A percentile compares a stretch with the other conserved stretches of the same genome.
Evolutionary conservation across 1,139 yeast genomes (phyloP).

Genomic region (Candida pseudocylindracea): DNA sequence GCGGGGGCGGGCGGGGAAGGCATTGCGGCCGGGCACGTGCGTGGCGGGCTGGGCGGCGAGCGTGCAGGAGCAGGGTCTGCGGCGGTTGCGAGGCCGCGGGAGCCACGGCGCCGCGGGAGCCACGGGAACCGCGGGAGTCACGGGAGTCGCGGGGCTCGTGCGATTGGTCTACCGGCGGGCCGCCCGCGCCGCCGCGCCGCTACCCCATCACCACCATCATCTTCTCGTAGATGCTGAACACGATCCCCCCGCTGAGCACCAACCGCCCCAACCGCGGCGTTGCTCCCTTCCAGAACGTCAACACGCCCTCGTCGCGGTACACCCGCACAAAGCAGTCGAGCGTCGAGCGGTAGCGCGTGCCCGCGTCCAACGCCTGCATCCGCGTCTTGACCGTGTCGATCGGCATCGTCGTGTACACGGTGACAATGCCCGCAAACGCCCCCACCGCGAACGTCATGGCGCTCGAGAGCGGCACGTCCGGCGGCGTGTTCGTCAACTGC

Average conservation of each 20-base stretch:
- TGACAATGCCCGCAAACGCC: constrained; percentile 78
- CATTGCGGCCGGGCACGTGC: too few relatives aligned
- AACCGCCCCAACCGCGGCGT: constrained; percentile 89
- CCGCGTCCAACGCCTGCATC: constrained; percentile 86
- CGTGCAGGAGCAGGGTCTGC: too few relatives aligned
- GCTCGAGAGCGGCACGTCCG: constrained; percentile 57
- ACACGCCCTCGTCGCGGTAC: constrained; percentile 73
- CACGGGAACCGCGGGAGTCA: too few relatives aligned
- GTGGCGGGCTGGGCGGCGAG: too few relatives aligned
- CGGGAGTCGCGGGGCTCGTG: too few relatives aligned
- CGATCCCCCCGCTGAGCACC: constrained; percentile 87
- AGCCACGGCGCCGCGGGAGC: too few relatives aligned
- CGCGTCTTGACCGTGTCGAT: constrained; percentile 93
- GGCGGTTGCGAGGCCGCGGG: too few relatives aligned
- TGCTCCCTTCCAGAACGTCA: constrained; percentile 95
- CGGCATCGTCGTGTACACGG: constrained; percentile 96
- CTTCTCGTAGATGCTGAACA: constrained; percentile 84
- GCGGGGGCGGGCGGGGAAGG: too few relatives aligned
- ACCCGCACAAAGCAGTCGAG: constrained; percentile 62
- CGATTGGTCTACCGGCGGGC: too few relatives aligned
- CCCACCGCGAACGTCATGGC: constrained; percentile 76
- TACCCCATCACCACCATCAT: constrained; percentile 28
- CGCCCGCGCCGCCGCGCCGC: too few relatives aligned
- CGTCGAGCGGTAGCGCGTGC: constrained; percentile 48
- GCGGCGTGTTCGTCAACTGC: constrained; percentile 38